Evolutionary conservation across 2,329 filamentous ascomycete genomes (phyloP), one percentile per base, ranked within the genome.

Genomic region (Verticillium zaregamsianum): DNA sequence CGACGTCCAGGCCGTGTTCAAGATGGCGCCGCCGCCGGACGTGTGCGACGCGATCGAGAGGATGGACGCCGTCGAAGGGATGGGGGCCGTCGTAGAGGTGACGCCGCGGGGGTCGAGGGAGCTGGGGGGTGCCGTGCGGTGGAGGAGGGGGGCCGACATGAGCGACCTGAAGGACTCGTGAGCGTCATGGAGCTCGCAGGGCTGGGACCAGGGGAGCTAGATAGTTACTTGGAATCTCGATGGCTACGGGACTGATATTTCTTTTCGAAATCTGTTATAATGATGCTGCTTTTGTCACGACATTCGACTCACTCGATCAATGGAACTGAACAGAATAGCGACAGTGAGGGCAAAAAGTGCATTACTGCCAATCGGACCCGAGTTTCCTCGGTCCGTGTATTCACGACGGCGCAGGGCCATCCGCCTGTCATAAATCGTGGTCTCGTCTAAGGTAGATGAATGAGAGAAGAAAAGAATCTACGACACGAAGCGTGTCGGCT

Each of bases 1-100:
- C 20, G 90, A 92, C 70, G 80, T 93, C 35, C 85, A 89, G 56
- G 84, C 87, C 12, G 90, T 92, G 1, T 93, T 93, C 65, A 87
- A 92, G 58, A 80, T 88, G 31, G 82, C 89, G 45, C 88, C 89
- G 6, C 90, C 90, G 2, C 83, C 89, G 57, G 79, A 78, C 32
- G 80, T 86, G 5, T 77, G 82, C 57, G 76, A 82, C 15, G 83
- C 86, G 55, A 86, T 87, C 52, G 76, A 52, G 45, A 23, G 20
- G 45, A 52, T 52, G 45, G 45, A 52, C 23, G 45, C 20, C 11
- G 45, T 52, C 5, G 45, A 52, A 7, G 45, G 20, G 20, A 23
- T 23, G n/a, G 33, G 33, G 9, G 33, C 9, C 33, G 33, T 35
- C 9, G 33, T 9, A 4, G 45, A 23, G 45, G n/a, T 14, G 45